Evolutionary conservation across 768 basidiomycete genomes (phyloP).

Genomic region (Leccinum barrowsii): DNA sequence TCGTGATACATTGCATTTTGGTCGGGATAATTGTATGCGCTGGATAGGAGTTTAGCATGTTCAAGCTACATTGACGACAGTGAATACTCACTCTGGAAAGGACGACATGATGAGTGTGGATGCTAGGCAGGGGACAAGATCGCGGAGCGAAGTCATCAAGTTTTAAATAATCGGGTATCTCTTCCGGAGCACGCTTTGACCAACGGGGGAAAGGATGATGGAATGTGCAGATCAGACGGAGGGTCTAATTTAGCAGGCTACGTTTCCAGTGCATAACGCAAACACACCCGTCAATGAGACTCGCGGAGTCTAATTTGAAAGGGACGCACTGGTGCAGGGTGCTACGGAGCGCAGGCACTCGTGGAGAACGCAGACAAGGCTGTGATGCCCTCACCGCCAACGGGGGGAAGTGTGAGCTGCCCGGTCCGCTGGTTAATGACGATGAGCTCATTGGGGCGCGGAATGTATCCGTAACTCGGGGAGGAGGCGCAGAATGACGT

Average conservation of each 20-base stretch:
- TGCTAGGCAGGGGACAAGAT: constrained; percentile 5
- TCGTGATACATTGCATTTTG: constrained; percentile 1
- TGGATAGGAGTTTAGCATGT: constrained; percentile 5
- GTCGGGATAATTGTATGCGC: constrained; percentile 1
- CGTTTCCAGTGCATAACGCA: constrained; percentile 30
- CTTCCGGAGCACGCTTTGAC: constrained; percentile 18
- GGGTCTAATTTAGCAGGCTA: constrained; percentile 16
- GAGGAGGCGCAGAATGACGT: constrained; percentile 19
- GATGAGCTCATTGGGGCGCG: constrained; percentile 1
- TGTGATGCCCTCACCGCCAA: constrained; percentile 21
- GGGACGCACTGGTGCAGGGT: neutral
- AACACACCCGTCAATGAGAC: neutral
- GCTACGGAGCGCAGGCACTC: constrained; percentile 6
- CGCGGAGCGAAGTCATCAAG: constrained; percentile 1
- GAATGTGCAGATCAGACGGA: constrained; percentile 16
- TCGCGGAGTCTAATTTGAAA: constrained; percentile 11
- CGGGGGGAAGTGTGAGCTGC: neutral
- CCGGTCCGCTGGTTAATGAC: neutral
- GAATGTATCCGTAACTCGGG: neutral
- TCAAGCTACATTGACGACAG: neutral
- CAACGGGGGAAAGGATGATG: constrained; percentile 16
- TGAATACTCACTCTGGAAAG: constrained; percentile 14
- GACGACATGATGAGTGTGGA: constrained; percentile 20
- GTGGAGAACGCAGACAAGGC: constrained; percentile 12
- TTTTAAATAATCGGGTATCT: constrained; percentile 22